Conservation (phyloP, 140 eudicot species). For the Flaveria floridana region DNA sequence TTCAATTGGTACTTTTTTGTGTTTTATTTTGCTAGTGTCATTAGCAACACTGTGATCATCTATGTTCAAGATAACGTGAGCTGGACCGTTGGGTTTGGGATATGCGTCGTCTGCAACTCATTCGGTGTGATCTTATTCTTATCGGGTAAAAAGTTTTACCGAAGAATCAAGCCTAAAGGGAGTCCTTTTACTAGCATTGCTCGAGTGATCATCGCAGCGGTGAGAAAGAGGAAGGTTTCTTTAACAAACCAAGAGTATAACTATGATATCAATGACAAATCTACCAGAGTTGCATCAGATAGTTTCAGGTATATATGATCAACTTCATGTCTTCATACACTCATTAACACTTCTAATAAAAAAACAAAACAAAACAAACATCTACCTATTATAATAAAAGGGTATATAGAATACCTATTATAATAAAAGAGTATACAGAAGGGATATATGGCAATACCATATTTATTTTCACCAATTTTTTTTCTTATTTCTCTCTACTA, state of each 20-base stretch:
- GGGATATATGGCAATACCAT: no score
- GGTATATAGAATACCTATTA: no score
- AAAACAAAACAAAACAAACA: no score
- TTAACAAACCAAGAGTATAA: slow-evolving; percentile 23
- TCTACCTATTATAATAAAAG: no score
- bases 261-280: slow-evolving; percentile 22
- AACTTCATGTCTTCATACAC: not conserved
- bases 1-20: slow-evolving; percentile 55
- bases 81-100: slow-evolving; percentile 52
- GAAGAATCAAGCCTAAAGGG: slow-evolving; percentile 40
- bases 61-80: slow-evolving; percentile 58
- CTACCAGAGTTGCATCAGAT: slow-evolving; percentile 24
- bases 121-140: slow-evolving; percentile 41
- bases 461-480: no score
- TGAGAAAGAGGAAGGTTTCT: slow-evolving; percentile 36
- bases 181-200: slow-evolving; percentile 51
- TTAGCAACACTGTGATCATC: slow-evolving; percentile 41
- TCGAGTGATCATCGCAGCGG: slow-evolving; percentile 50
- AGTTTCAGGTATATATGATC: slow-evolving; percentile 36
- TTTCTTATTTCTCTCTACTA: no score
- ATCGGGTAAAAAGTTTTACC: slow-evolving; percentile 43
- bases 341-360: not conserved
- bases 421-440: no score
- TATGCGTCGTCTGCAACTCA: slow-evolving; percentile 37
- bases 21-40: slow-evolving; percentile 24